Evolutionary conservation across 2,329 filamentous ascomycete genomes (phyloP).

Genomic region (Metarhizium humberi): DNA sequence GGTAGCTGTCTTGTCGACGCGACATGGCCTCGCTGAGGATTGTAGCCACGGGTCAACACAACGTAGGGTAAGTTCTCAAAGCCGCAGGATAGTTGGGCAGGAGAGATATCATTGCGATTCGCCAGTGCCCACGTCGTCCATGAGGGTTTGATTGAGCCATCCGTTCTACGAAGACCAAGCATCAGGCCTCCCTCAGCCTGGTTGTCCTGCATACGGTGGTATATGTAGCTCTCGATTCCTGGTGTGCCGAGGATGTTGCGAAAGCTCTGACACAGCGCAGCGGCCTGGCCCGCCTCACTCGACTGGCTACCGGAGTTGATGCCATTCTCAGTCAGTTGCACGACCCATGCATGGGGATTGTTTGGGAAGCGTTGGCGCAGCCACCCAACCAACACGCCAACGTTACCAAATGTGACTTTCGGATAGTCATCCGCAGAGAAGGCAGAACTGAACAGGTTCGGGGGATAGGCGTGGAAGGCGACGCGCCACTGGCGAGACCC

Average conservation of each 20-base stretch:
- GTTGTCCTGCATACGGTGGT: slow-evolving; percentile 1
- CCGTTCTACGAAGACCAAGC: not conserved
- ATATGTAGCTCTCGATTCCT: not conserved
- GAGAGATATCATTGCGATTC: not conserved
- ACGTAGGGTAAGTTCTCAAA: not conserved
- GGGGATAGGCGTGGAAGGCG: not conserved
- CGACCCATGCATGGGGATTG: not conserved
- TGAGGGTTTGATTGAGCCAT: not conserved
- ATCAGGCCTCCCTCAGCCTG: not conserved
- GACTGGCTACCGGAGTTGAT: not conserved
- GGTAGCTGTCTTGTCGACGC: not conserved
- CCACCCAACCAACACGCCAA: not conserved
- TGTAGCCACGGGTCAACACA: not conserved
- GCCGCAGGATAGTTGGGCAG: not conserved
- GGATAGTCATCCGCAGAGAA: slow-evolving; percentile 1
- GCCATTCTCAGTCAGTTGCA: not conserved
- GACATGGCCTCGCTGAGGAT: not conserved
- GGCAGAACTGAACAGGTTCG: not conserved
- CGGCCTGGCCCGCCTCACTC: not conserved
- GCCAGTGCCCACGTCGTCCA: not conserved
- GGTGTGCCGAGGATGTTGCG: slow-evolving; percentile 1
- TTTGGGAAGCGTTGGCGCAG: not conserved
- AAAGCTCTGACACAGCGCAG: not conserved
- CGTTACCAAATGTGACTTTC: not conserved
- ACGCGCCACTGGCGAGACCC: not conserved